These are phyloP conservation scores for Bruguiera sexangula DNA, from an alignment of 345 rosid genomes.

Conservation along the genomic window DNA sequence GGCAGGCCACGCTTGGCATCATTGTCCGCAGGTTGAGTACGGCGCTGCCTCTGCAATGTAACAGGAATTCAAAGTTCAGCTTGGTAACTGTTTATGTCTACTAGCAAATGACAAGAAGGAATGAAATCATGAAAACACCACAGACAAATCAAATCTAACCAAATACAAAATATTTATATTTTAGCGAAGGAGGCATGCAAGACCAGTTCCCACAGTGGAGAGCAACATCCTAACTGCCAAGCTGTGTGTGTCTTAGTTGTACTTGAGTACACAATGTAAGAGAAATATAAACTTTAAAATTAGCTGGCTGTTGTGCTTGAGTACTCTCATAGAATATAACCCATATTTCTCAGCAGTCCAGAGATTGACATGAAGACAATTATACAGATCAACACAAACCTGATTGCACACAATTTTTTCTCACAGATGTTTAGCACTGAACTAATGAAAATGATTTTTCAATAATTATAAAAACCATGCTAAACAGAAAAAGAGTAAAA, in stretches of 20 bases:
- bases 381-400: not conserved
- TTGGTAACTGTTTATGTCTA: not conserved
- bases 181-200: not conserved
- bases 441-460: not conserved
- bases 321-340: not conserved
- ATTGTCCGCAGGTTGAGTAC: conserved; percentile 16
- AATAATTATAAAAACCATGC: not conserved
- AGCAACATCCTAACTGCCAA: too few relatives aligned
- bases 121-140: not conserved
- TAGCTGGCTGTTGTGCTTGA: not conserved
- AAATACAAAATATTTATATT: not conserved
- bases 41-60: conserved; percentile 41
- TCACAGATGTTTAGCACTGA: not conserved
- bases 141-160: too few relatives aligned
- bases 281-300: too few relatives aligned
- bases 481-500: not conserved
- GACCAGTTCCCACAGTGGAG: too few relatives aligned
- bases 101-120: not conserved
- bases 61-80: not conserved
- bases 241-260: too few relatives aligned
- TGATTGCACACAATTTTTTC: not conserved
- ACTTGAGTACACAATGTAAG: too few relatives aligned
- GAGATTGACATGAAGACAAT: not conserved
- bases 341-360: not conserved
- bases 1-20: conserved; percentile 20